Evolutionary conservation across 75 land plant species (phyloP).

Genomic region (Azolla pinnata): DNA sequence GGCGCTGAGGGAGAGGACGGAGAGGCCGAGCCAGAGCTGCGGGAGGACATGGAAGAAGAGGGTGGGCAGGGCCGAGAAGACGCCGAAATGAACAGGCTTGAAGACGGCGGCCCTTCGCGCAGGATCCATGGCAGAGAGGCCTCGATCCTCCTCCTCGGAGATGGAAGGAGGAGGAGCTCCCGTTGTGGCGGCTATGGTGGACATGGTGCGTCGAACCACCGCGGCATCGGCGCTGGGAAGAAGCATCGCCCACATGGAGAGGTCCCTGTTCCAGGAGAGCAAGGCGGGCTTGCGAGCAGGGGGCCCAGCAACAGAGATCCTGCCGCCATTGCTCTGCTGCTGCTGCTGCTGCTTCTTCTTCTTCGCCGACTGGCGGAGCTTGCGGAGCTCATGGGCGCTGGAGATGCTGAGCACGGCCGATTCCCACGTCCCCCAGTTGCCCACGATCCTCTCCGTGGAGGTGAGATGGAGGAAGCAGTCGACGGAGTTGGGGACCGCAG

Average conservation of each 20-base stretch:
- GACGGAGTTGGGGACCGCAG: constrained; percentile 51
- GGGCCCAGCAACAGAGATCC: constrained; percentile 54
- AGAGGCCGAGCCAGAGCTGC: constrained; percentile 36
- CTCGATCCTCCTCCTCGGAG: constrained; percentile 41
- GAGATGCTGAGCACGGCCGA: constrained; percentile 75
- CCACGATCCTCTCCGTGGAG: constrained; percentile 54
- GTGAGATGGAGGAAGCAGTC: constrained; percentile 61
- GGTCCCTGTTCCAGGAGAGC: constrained; percentile 49
- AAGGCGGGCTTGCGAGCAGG: constrained; percentile 48
- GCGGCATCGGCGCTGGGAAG: constrained; percentile 81
- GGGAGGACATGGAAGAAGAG: constrained; percentile 35
- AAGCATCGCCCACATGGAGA: constrained; percentile 70
- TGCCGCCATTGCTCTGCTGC: constrained; percentile 16
- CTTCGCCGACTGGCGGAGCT: constrained; percentile 32
- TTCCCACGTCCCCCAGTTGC: constrained; percentile 76
- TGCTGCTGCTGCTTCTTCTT: no score
- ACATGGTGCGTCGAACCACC: constrained; percentile 71
- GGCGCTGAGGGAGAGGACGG: constrained; percentile 34
- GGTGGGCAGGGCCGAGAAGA: constrained; percentile 48
- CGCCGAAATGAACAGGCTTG: constrained; percentile 84
- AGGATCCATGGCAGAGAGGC: constrained; percentile 29
- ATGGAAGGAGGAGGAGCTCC: constrained; percentile 61
- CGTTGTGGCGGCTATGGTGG: constrained; percentile 39
- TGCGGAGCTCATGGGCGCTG: constrained; percentile 40
- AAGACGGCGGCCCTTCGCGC: constrained; percentile 48